Evolutionary conservation across 2,329 filamentous ascomycete genomes (phyloP).

Genomic region (Aspergillus glaucus): DNA sequence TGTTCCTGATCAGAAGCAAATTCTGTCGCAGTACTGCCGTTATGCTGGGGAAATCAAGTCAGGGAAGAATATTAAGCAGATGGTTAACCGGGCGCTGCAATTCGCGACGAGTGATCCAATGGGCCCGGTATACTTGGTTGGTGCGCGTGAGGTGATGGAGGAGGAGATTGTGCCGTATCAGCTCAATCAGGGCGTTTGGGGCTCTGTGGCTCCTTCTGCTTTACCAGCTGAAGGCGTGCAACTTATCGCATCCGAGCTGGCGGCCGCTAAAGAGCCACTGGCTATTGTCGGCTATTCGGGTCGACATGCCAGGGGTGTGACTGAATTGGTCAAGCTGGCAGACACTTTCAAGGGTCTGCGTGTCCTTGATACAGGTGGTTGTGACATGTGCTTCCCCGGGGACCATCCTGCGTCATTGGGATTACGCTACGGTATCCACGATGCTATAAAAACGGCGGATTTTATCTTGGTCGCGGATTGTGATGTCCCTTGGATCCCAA

Average conservation of each 20-base stretch:
- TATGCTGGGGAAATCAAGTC: constrained; percentile 79
- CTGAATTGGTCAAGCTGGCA: constrained; percentile 42
- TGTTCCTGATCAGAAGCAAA: constrained; percentile 73
- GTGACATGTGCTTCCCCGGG: constrained; percentile 47
- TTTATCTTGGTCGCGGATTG: constrained; percentile 81
- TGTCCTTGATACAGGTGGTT: constrained; percentile 48
- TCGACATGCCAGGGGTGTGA: constrained; percentile 38
- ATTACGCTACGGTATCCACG: constrained; percentile 66
- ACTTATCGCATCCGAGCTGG: constrained; percentile 39
- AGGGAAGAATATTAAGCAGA: constrained; percentile 79
- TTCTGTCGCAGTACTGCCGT: constrained; percentile 77
- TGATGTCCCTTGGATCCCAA: constrained; percentile 91
- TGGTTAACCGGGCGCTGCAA: constrained; percentile 76
- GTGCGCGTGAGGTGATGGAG: constrained; percentile 76
- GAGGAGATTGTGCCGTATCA: constrained; percentile 70
- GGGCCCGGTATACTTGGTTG: constrained; percentile 73
- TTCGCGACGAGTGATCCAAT: constrained; percentile 72
- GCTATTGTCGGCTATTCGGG: constrained; percentile 48
- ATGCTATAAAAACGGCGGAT: constrained; percentile 69
- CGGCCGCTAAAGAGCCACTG: constrained; percentile 43
- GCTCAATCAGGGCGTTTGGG: constrained; percentile 65
- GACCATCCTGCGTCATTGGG: constrained; percentile 56
- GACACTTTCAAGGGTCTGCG: constrained; percentile 44
- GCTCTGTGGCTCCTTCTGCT: constrained; percentile 61
- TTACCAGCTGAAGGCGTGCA: constrained; percentile 45